Percentiles rank a stretch among this genome's conserved stretches.
Evolutionary conservation across 2,329 filamentous ascomycete species (phyloP).

Genomic region (Aspergillus jensenii): DNA sequence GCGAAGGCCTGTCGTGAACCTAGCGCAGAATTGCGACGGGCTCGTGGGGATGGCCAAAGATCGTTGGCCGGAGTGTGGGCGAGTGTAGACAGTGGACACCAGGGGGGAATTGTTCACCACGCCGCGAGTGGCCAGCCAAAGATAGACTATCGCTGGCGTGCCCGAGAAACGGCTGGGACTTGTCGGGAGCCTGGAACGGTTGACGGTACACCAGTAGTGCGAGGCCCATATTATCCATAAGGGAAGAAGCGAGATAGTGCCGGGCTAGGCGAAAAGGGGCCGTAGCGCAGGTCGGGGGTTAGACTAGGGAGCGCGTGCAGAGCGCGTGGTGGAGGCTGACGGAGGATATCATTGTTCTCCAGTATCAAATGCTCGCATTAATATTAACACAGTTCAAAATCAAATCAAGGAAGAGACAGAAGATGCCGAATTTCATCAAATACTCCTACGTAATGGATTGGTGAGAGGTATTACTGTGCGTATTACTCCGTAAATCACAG

Average conservation of each 20-base stretch:
- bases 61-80: conserved; percentile 25
- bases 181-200: conserved; percentile 20
- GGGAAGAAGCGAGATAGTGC: conserved; percentile 23
- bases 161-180: conserved; percentile 28
- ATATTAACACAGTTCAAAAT: background rate
- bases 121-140: conserved; percentile 12
- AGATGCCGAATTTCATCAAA: too few relatives aligned
- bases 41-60: conserved; percentile 33
- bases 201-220: conserved; percentile 3
- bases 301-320: conserved; percentile 20
- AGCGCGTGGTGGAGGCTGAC: conserved; percentile 20
- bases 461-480: too few relatives aligned
- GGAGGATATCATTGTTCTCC: background rate
- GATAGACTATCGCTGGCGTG: conserved; percentile 31
- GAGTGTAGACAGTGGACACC: background rate
- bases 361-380: background rate
- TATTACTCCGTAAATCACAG: too few relatives aligned
- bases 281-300: conserved; percentile 36
- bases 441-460: too few relatives aligned
- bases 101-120: conserved; percentile 9
- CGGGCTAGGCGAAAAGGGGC: conserved; percentile 32
- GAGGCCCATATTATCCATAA: background rate
- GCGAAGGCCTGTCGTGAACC: conserved; percentile 28
- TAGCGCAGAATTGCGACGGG: conserved; percentile 25
- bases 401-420: too few relatives aligned